Evolutionary conservation across 2,329 filamentous ascomycete genomes (phyloP).

Genomic region (Xylaria digitata): DNA sequence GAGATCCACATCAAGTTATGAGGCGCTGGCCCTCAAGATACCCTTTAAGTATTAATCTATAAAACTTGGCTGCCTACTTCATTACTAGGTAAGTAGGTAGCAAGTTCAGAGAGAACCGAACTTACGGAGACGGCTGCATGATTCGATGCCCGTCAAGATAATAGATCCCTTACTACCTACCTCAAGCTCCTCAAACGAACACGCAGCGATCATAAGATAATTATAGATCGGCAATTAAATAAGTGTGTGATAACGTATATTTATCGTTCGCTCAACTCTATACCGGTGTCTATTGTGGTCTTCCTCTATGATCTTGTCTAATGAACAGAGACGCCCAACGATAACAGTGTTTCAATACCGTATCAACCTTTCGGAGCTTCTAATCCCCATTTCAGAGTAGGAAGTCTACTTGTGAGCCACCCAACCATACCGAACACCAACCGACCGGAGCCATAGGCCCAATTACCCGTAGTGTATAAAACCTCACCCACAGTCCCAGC

Average conservation of each 20-base stretch:
- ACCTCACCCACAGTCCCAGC: conserved; percentile 32
- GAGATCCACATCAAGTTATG: no score
- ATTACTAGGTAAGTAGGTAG: no score
- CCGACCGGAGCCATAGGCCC: conserved; percentile 32
- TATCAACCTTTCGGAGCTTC: background rate
- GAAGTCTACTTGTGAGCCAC: conserved; percentile 31
- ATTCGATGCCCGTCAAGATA: no score
- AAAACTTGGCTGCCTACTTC: no score
- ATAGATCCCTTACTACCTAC: no score
- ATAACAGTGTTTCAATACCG: background rate
- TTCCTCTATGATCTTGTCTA: background rate
- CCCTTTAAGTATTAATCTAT: no score
- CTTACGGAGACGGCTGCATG: no score
- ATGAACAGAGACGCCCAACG: background rate
- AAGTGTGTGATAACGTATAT: background rate
- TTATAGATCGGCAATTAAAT: background rate
- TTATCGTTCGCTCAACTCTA: background rate
- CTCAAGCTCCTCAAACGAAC: conserved; percentile 2
- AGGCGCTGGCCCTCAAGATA: no score
- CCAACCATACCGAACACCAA: conserved; percentile 28
- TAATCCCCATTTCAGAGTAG: conserved; percentile 15
- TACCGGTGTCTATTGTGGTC: background rate
- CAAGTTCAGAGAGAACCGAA: no score
- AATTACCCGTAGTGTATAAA: conserved; percentile 26
- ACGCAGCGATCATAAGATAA: no score